Evolutionary conservation across 148 eudicot genomes (phyloP).

Genomic region (Spergularia marina): DNA sequence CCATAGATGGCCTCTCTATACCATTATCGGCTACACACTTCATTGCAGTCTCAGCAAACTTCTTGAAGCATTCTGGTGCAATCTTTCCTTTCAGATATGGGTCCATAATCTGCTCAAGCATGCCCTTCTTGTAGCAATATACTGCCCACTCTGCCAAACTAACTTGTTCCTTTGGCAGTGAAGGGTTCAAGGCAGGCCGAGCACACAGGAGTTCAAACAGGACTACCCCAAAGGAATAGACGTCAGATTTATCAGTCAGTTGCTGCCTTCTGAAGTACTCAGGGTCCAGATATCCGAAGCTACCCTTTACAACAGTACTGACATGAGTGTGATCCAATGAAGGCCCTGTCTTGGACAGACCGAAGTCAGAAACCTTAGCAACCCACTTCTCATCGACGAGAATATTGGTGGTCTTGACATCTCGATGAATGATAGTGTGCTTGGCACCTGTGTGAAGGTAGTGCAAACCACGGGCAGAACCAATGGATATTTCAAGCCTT

Average conservation of each 20-base stretch:
- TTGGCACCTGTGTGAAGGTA: constrained; percentile 98
- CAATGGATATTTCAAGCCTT: constrained; percentile 91
- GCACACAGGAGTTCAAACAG: constrained; percentile 90
- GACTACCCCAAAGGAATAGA: constrained; percentile 91
- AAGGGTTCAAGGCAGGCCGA: constrained; percentile 88
- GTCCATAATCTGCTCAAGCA: constrained; percentile 71
- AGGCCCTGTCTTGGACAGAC: constrained; percentile 92
- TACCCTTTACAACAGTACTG: constrained; percentile 94
- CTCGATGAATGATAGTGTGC: constrained; percentile 92
- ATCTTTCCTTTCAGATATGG: constrained; percentile 85
- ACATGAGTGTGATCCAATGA: constrained; percentile 86
- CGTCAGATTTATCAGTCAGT: constrained; percentile 90
- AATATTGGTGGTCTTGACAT: constrained; percentile 95
- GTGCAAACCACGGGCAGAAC: constrained; percentile 91
- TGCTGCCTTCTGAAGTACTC: constrained; percentile 95
- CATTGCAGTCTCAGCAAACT: constrained; percentile 87
- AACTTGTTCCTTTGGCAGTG: constrained; percentile 90
- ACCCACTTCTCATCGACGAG: constrained; percentile 91
- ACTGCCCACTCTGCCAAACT: constrained; percentile 93
- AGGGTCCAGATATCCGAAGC: constrained; percentile 92
- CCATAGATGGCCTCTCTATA: constrained; percentile 95
- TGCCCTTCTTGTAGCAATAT: constrained; percentile 79
- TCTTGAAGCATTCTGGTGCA: constrained; percentile 85
- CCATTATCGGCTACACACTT: constrained; percentile 91
- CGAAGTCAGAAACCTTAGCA: constrained; percentile 98